Evolutionary conservation across 1,284 basidiomycete genomes (phyloP), one percentile per base, ranked within the genome.

Genomic region (Marasmius fiardii): DNA sequence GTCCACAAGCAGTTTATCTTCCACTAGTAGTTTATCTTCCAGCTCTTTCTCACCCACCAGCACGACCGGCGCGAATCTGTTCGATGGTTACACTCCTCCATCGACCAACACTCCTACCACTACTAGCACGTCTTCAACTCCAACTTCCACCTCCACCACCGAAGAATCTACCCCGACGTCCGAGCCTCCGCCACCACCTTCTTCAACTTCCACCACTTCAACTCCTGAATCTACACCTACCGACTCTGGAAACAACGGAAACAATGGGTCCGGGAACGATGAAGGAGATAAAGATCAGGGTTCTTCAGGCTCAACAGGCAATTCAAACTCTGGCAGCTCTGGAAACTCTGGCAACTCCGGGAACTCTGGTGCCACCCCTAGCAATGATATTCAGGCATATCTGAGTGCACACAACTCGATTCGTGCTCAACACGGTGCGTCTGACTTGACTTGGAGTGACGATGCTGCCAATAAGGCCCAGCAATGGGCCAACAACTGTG

Each of bases 401-500:
- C 73, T 89, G 35, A 58, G 67, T 8, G 76, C 72, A 10, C 87
- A 90, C 68, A 90, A 89, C 69, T 66, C 71, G 1, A 64, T 82
- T 57, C 80, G 86, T 35, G 73, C 80, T 1, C 68, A 78, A 58
- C 84, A 88, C 64, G 85, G 84, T 49, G 87, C 86, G 16, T 56
- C 66, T 2, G 60, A 77, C 21, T 68, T 90, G 45, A 76, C 75
- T 1, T 89, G 86, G 86, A 82, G 73, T 65, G 69, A 82, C 51
- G 67, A 70, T 8, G 67, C 85, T 33, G 82, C 83, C 3, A 61
- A 64, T 20, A 78, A 78, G 56, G 87, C 86, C 28, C 81, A 85
- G 65, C 60, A 76, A 57, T 89, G 86, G 87, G 84, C 85, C 2
- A 76, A 83, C 62, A 68, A 71, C 20, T 89, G 86, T 62, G 65